Percentiles rank a stretch among this genome's conserved stretches.
Evolutionary conservation across 2,329 filamentous ascomycete species (phyloP).

Genomic region (Xylariaceae sp.): DNA sequence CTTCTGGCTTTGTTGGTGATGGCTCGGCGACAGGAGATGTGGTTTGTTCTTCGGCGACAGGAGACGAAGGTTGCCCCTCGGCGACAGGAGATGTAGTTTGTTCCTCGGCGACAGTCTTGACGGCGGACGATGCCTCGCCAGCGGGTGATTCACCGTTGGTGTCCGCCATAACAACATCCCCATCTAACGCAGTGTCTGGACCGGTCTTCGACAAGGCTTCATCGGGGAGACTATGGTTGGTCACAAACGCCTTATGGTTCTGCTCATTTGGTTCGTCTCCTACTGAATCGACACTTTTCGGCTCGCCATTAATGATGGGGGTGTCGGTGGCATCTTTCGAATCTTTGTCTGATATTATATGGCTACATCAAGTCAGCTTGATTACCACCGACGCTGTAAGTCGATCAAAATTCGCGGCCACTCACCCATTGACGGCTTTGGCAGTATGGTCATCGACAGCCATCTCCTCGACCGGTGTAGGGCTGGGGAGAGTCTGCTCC

Average conservation of each 20-base stretch:
- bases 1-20: no score
- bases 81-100: no score
- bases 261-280: conserved; percentile 7
- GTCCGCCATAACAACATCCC: conserved; percentile 14
- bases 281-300: conserved; percentile 4
- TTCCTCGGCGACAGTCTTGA: no score
- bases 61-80: no score
- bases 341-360: conserved; percentile 13
- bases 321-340: conserved; percentile 10
- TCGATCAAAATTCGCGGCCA: conserved; percentile 19
- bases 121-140: neutral
- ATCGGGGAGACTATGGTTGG: conserved; percentile 14
- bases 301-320: conserved; percentile 17
- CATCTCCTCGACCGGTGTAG: conserved; percentile 30
- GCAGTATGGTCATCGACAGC: conserved; percentile 37
- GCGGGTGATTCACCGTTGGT: conserved; percentile 7
- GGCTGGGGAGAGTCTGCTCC: conserved; percentile 14
- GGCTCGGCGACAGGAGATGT: no score
- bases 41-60: no score
- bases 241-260: conserved; percentile 17
- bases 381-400: neutral
- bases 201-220: conserved; percentile 8
- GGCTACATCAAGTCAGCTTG: no score
- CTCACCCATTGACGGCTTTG: conserved; percentile 49
- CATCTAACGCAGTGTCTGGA: neutral